Evolutionary conservation across 2,329 filamentous ascomycete genomes (phyloP), one percentile per base, ranked within the genome.

Genomic region (Calycina herbarum): DNA sequence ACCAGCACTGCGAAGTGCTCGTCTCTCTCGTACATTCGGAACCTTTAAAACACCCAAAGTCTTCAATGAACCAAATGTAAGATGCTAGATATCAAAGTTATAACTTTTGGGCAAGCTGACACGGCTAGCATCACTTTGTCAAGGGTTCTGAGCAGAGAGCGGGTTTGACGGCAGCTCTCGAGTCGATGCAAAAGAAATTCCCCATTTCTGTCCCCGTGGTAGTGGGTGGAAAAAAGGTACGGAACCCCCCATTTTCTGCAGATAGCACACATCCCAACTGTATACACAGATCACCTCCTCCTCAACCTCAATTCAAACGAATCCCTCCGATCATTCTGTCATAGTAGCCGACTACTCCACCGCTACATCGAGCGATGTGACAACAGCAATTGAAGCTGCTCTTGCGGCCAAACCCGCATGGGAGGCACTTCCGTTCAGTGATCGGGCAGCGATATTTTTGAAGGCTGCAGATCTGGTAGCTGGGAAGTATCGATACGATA

Each of bases 401-500:
- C 85, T 98, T 54, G 87, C 86, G n/a, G 94, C 94, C 57, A 95
- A 96, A 81, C 83, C 88, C 63, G 85, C 87, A 42, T 98, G 95
- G 94, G 93, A 94, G 75, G 83, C 85, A 4, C 83, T 96, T 20
- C 92, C 94, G 13, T 98, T 98, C 76, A 87, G 91, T 58, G 94
- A 98, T 79, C 88, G 94, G 63, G 94, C 94, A 13, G 91, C 94
- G 64, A 85, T 98, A 76, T 98, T 98, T 82, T 86, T 98, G 75
- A 97, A 97, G 84, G 94, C 95, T 3, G 94, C 94, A 40, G 94
- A 98, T 77, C 83, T 98, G 68, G 87, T 98, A 71, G 83, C 91
- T 64, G 90, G 86, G 70, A 98, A 98, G 81, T 98, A 98, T 81
- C 87, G 95, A 76, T 97, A 97, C 79, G 93, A 97, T 64, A 87